Percentiles rank a stretch among this genome's conserved stretches.
phyloP scores from a whole-genome alignment of 805 yeast species.

The Yarrowia bubula region DNA sequence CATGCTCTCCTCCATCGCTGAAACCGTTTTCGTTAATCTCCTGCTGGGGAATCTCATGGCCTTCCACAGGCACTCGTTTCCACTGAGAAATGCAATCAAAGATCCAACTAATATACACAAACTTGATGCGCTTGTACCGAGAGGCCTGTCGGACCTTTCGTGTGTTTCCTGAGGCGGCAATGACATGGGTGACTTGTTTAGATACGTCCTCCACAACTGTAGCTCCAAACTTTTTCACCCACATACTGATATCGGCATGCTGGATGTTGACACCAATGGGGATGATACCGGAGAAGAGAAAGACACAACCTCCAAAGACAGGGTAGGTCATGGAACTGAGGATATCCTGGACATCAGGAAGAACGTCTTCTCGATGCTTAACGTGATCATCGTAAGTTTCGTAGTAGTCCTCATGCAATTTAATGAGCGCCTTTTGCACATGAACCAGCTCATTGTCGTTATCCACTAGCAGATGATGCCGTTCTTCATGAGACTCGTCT shows the following conservation, averaged over 20 bases:
- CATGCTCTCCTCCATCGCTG: slow-evolving; percentile 36
- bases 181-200: slow-evolving; percentile 79
- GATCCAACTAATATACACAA: slow-evolving; percentile 92
- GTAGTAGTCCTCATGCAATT: slow-evolving; percentile 70
- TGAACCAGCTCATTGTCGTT: slow-evolving; percentile 75
- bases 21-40: slow-evolving; percentile 35
- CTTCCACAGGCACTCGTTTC: slow-evolving; percentile 63
- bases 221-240: slow-evolving; percentile 94
- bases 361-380: slow-evolving; percentile 11
- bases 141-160: slow-evolving; percentile 80
- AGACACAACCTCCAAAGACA: slow-evolving; percentile 65
- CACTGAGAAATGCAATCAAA: slow-evolving; percentile 81
- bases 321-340: slow-evolving; percentile 68
- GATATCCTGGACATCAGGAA: slow-evolving; percentile 38
- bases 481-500: slow-evolving; percentile 24
- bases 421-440: slow-evolving; percentile 58
- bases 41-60: slow-evolving; percentile 40
- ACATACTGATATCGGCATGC: slow-evolving; percentile 80
- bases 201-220: slow-evolving; percentile 68
- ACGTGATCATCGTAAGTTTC: slow-evolving; percentile 42
- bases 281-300: slow-evolving; percentile 84
- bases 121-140: slow-evolving; percentile 56
- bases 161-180: slow-evolving; percentile 77
- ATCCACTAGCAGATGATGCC: slow-evolving; percentile 57
- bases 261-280: slow-evolving; percentile 76